Percentiles rank a stretch among this genome's conserved stretches.
Conservation (phyloP, 192 early-diverging fungal species). For the Coemansia sp. region DNA sequence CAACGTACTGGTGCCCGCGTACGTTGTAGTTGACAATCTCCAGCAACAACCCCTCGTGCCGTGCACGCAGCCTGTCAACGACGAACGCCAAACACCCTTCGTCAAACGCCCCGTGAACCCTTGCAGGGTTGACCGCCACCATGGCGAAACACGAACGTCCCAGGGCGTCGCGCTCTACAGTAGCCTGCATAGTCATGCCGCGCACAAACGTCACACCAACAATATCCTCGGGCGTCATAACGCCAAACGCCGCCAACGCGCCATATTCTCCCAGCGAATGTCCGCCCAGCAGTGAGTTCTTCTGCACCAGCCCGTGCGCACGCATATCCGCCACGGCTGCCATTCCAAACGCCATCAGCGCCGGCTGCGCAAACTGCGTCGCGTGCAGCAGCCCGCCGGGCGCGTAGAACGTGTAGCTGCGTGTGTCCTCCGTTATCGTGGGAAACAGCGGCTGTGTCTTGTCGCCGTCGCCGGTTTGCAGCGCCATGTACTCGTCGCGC, state of each 20-base stretch:
- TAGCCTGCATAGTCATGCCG: slow-evolving; percentile 98
- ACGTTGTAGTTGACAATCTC: slow-evolving; percentile 99
- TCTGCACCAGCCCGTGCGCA: slow-evolving; percentile 75
- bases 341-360: slow-evolving; percentile 83
- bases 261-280: slow-evolving; percentile 97
- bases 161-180: slow-evolving; percentile 74
- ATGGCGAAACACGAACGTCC: slow-evolving; percentile 92
- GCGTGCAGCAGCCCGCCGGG: slow-evolving; percentile 84
- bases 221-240: slow-evolving; percentile 76
- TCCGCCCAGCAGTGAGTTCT: slow-evolving; percentile 78
- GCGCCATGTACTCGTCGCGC: slow-evolving; percentile 73
- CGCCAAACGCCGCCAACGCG: slow-evolving; percentile 78
- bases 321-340: slow-evolving; percentile 85
- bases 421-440: slow-evolving; percentile 66
- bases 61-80: slow-evolving; percentile 66
- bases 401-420: slow-evolving; percentile 78
- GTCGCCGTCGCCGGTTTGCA: slow-evolving; percentile 5
- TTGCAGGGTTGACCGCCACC: slow-evolving; percentile 89
- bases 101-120: slow-evolving; percentile 74
- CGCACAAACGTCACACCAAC: slow-evolving; percentile 94
- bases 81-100: slow-evolving; percentile 62
- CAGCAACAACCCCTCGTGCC: slow-evolving; percentile 67
- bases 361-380: slow-evolving; percentile 96
- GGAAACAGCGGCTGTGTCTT: slow-evolving; percentile 73
- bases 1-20: slow-evolving; percentile 94